These are phyloP conservation scores for Leishmania lainsoni DNA, from an alignment of 208 protist genomes.

Conservation along the genomic window DNA sequence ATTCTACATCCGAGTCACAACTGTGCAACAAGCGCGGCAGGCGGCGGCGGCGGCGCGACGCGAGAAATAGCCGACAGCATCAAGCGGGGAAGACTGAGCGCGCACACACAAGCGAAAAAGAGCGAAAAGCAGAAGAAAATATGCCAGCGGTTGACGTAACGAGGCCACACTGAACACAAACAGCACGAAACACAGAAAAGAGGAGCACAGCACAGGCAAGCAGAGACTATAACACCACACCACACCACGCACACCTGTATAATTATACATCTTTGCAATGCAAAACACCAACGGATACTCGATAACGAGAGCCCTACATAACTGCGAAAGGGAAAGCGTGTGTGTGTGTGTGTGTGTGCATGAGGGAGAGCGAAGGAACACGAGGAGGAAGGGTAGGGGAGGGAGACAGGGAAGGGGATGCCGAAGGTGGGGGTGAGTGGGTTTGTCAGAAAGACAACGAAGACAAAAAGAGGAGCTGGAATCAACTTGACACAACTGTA, in stretches of 20 bases:
- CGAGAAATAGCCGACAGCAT: neutral
- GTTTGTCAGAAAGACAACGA: neutral
- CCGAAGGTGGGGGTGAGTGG: neutral
- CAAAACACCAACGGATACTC: neutral
- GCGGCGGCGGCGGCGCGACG: neutral
- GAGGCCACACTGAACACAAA: neutral
- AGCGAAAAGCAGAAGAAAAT: neutral
- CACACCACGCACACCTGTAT: no score
- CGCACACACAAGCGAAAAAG: neutral
- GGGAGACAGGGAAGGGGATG: neutral
- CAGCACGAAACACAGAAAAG: neutral
- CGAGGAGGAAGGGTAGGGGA: neutral
- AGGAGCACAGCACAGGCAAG: neutral
- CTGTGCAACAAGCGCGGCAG: neutral
- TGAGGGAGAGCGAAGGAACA: neutral
- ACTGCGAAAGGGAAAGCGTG: neutral
- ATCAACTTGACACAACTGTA: neutral
- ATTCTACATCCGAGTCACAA: neutral
- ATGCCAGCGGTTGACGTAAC: neutral
- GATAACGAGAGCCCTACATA: neutral
- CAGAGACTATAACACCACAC: neutral
- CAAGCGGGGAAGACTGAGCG: neutral
- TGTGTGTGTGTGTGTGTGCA: neutral
- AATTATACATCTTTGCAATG: no score
- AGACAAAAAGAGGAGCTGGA: neutral